Conservation (phyloP, 805 yeast species). For the Saturnispora serradocipensis region DNA sequence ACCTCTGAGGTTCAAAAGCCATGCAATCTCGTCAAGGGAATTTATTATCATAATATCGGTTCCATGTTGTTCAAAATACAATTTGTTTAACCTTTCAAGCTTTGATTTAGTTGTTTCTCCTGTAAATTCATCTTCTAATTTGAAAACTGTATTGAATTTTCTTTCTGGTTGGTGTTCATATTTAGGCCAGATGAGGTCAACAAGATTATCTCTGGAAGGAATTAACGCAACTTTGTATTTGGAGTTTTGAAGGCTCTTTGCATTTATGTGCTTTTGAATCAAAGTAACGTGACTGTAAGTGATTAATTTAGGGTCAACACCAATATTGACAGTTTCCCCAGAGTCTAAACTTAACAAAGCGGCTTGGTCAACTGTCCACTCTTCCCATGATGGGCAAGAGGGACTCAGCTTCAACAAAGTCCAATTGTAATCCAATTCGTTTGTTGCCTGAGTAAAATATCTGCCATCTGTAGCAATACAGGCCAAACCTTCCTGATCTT, state of each 20-base stretch:
- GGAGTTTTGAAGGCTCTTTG: constrained; percentile 18
- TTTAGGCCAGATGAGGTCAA: constrained; percentile 40
- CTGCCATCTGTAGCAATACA: constrained; percentile 54
- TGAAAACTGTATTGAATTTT: constrained; percentile 39
- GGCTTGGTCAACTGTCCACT: constrained; percentile 47
- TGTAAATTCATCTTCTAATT: constrained; percentile 43
- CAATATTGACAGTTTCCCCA: constrained; percentile 26
- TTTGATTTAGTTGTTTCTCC: constrained; percentile 62
- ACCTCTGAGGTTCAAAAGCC: constrained; percentile 76
- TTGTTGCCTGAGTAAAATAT: constrained; percentile 49
- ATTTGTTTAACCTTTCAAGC: constrained; percentile 35
- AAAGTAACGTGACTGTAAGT: constrained; percentile 29
- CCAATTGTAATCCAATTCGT: constrained; percentile 57
- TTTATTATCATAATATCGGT: constrained; percentile 29
- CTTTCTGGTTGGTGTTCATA: constrained; percentile 58
- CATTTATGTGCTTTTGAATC: constrained; percentile 27
- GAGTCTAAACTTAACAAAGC: constrained; percentile 40
- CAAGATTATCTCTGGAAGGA: constrained; percentile 38
- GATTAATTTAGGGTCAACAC: constrained; percentile 43
- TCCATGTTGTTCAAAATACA: constrained; percentile 27
- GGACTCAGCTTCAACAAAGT: constrained; percentile 43
- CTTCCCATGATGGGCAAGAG: constrained; percentile 45
- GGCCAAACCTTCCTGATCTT: constrained; percentile 44
- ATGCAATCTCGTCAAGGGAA: constrained; percentile 78
- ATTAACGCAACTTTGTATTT: constrained; percentile 33